These are phyloP conservation scores for Starmerella kuoi DNA, from an alignment of 805 yeast species.

Conservation along the genomic window DNA sequence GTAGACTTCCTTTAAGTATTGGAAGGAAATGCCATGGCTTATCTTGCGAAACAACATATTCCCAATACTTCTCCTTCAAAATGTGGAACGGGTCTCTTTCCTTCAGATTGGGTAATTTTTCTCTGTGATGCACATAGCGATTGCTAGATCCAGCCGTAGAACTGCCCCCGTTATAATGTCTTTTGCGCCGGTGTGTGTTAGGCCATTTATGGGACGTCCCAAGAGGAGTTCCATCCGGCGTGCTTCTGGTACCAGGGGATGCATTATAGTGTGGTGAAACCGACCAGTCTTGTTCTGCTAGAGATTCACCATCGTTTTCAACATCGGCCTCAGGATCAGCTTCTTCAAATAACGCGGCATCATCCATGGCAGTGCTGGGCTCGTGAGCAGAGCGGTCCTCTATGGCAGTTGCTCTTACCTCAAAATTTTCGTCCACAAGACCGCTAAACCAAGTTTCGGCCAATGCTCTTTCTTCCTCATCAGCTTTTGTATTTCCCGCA, in stretches of 20 bases:
- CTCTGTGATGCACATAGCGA: too few species aligned
- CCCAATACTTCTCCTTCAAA: conserved; percentile 9
- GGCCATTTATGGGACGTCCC: neutral
- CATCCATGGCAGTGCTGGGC: neutral
- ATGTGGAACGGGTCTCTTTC: conserved; percentile 6
- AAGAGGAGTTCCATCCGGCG: neutral
- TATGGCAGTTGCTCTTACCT: conserved; percentile 2
- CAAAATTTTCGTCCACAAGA: conserved; percentile 1
- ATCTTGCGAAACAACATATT: neutral
- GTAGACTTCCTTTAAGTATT: conserved; percentile 7
- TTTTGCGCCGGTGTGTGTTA: neutral
- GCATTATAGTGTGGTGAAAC: neutral
- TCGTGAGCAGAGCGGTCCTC: conserved; percentile 1
- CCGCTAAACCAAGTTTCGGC: conserved; percentile 18
- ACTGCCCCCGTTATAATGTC: too few species aligned
- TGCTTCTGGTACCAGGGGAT: neutral
- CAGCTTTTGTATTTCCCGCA: neutral
- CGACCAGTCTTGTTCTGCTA: neutral
- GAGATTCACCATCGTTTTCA: conserved; percentile 1
- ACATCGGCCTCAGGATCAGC: conserved; percentile 1
- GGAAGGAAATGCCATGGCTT: conserved; percentile 22
- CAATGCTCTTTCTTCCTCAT: conserved; percentile 4
- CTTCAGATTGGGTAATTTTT: conserved; percentile 1
- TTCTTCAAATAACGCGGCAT: conserved; percentile 10
- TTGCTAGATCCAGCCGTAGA: too few species aligned